phyloP scores from a whole-genome alignment of 768 basidiomycete genomes.

The Lactarius sp. region DNA sequence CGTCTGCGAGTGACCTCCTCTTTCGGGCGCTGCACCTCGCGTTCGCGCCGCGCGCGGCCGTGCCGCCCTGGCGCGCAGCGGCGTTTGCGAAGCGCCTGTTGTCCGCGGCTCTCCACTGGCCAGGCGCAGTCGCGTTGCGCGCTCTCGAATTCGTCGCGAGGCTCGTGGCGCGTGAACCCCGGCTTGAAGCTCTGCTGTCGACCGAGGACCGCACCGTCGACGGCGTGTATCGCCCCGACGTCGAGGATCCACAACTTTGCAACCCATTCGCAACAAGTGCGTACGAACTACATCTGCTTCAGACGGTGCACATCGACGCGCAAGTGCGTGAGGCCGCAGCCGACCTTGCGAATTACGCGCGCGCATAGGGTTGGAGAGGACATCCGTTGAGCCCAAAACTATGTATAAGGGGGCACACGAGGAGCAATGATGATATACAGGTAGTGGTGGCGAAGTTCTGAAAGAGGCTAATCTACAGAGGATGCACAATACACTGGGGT shows the following conservation, averaged over 20 bases:
- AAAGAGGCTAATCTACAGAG: constrained; percentile 20
- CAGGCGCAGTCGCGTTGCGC: constrained; percentile 57
- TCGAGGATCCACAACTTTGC: constrained; percentile 84
- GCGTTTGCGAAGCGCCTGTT: constrained; percentile 94
- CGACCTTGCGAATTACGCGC: constrained; percentile 46
- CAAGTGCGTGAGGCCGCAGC: constrained; percentile 63
- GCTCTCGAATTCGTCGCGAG: constrained; percentile 68
- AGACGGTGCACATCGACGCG: constrained; percentile 57
- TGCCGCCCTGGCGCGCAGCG: constrained; percentile 72
- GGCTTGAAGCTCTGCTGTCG: constrained; percentile 77
- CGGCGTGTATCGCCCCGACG: constrained; percentile 78
- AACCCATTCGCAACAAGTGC: constrained; percentile 81
- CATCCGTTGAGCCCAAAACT: not conserved
- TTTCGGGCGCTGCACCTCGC: constrained; percentile 81
- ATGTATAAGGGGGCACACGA: constrained; percentile 10
- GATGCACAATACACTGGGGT: constrained; percentile 17
- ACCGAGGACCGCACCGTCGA: constrained; percentile 83
- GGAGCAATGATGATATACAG: constrained; percentile 23
- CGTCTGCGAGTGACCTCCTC: constrained; percentile 60
- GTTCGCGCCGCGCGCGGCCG: constrained; percentile 68
- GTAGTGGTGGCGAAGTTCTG: not conserved
- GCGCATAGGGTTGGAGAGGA: constrained; percentile 28
- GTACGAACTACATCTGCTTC: constrained; percentile 75
- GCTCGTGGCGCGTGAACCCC: constrained; percentile 71
- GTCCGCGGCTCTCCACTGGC: constrained; percentile 75